Conservation (phyloP, 2,329 filamentous ascomycete species). For the Thelonectria rubi region DNA sequence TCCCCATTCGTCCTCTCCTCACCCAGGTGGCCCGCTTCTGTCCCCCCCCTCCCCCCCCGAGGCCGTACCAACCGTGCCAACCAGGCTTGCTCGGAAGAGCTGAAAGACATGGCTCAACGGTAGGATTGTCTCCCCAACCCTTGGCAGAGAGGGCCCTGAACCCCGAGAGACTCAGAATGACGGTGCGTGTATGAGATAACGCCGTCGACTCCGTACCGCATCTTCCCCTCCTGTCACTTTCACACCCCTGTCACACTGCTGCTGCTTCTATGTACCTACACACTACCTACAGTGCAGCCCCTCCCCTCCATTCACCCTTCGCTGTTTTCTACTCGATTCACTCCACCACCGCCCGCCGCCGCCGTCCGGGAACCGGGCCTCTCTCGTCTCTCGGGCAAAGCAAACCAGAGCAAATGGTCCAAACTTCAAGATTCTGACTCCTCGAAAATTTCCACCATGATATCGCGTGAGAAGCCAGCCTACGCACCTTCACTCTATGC, state of each 20-base stretch:
- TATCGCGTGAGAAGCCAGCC: conserved; percentile 35
- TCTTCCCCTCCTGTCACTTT: background rate
- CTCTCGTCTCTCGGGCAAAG: background rate
- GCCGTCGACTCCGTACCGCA: background rate
- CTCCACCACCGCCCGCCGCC: conserved; percentile 8
- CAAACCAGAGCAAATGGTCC: background rate
- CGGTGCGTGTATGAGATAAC: conserved; percentile 26
- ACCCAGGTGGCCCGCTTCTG: conserved; percentile 25
- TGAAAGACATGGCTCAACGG: conserved; percentile 10
- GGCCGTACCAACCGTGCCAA: conserved; percentile 20
- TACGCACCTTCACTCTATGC: conserved; percentile 16
- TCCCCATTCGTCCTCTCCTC: conserved; percentile 21
- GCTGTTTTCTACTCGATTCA: background rate
- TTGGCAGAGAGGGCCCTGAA: conserved; percentile 28
- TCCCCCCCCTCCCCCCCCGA: background rate
- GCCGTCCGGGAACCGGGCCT: background rate
- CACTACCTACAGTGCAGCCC: background rate
- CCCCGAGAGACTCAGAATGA: background rate
- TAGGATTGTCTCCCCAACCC: conserved; percentile 7
- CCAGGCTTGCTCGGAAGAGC: conserved; percentile 18
- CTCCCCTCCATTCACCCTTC: background rate
- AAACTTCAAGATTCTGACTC: conserved; percentile 30
- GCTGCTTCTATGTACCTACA: background rate
- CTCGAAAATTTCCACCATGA: conserved; percentile 30
- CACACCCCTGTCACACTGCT: background rate